phyloP scores from a whole-genome alignment of 75 land plant genomes.

The Cupressus sempervirens region DNA sequence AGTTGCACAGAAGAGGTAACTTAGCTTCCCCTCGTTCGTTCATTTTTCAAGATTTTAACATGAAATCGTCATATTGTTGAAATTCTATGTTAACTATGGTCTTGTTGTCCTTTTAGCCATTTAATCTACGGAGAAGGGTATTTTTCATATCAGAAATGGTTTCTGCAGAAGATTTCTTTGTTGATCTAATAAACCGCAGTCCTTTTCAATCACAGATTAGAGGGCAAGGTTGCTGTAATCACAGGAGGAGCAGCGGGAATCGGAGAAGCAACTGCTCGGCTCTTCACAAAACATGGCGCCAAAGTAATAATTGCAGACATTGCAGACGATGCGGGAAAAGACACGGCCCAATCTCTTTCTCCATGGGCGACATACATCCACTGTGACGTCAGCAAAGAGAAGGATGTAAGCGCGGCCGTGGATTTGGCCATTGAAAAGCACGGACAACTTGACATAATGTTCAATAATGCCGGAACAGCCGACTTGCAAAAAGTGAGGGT shows the following conservation, averaged over 20 bases:
- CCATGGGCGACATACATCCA: conserved; percentile 32
- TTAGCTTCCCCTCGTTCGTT: background rate
- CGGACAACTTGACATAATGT: conserved; percentile 63
- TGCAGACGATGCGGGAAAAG: conserved; percentile 39
- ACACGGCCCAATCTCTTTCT: conserved; percentile 13
- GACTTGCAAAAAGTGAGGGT: conserved; percentile 19
- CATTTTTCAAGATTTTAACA: background rate
- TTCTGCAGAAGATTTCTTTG: background rate
- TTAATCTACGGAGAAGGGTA: background rate
- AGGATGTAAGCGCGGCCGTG: conserved; percentile 36
- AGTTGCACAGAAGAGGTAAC: background rate
- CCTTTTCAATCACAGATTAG: conserved; percentile 18
- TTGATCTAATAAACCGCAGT: background rate
- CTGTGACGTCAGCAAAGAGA: conserved; percentile 49
- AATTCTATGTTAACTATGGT: background rate
- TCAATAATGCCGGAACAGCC: conserved; percentile 59
- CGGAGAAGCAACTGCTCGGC: conserved; percentile 54
- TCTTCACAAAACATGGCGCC: conserved; percentile 57
- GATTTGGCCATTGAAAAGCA: conserved; percentile 26
- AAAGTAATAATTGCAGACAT: conserved; percentile 61
- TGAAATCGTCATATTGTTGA: background rate
- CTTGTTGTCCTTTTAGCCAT: background rate
- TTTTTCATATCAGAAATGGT: background rate
- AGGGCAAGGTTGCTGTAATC: conserved; percentile 52
- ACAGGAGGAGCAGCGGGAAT: conserved; percentile 83